Base-by-base conservation (phyloP, 139 green algal species). In the Micractinium sp. region DNA sequence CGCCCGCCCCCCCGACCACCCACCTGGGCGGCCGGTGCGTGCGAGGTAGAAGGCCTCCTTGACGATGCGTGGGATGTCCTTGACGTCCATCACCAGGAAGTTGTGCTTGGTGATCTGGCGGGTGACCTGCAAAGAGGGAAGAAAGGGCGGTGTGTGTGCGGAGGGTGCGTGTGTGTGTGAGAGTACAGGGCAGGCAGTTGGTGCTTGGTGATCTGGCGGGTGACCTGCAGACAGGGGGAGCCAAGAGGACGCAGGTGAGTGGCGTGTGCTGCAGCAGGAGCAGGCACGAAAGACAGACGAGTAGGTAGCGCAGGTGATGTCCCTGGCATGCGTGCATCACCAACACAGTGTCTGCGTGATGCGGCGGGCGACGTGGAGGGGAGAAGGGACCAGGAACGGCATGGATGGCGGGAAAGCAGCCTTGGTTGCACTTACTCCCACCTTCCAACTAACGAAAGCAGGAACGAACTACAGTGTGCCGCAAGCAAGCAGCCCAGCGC, bases 321-420 rank as follows among this genome's bases (percentile, higher is more conserved):
- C n/a, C n/a, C n/a, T n/a, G n/a, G n/a, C n/a, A n/a, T n/a, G n/a
- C 47, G 47, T 56, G 7, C 47, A 56, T 56, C 47, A 56, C 80
- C 99, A 94, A 93, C 98, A 99, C 94, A 99, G 99, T 96, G 47
- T 99, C 95, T 99, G 99, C 85, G 98, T 99, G 94, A 99, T 99
- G 89, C 97, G 96, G 69, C 98, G 94, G 13, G 98, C 99, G 36
- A 87, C 82, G 7, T 56, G 47, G n/a, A n/a, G n/a, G n/a, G n/a
- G n/a, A n/a, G n/a, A n/a, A n/a, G n/a, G n/a, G n/a, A n/a, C n/a
- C n/a, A n/a, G n/a, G n/a, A n/a, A n/a, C n/a, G n/a, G n/a, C n/a
- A n/a, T n/a, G n/a, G n/a, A n/a, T n/a, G n/a, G n/a, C n/a, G n/a
- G n/a, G n/a, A n/a, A n/a, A n/a, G n/a, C n/a, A n/a, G n/a, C n/a